Conservation (phyloP, 2,329 filamentous ascomycete species). For the Cryphonectria japonica region DNA sequence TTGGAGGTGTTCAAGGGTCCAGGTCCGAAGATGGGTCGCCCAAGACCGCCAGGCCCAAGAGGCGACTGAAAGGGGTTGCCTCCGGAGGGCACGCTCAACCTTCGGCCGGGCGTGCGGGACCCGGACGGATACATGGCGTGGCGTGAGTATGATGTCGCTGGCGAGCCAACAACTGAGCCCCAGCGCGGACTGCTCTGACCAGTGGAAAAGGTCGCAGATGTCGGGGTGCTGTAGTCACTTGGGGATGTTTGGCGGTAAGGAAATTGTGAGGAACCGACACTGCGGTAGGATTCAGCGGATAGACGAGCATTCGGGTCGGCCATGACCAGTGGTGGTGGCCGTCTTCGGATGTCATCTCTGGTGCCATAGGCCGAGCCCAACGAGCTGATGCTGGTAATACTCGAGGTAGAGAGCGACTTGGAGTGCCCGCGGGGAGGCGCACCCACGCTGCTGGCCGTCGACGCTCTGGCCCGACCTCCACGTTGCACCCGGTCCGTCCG, state of each 20-base stretch:
- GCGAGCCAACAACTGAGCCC: slow-evolving; percentile 71
- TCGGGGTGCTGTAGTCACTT: slow-evolving; percentile 79
- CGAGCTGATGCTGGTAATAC: slow-evolving; percentile 76
- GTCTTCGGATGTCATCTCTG: slow-evolving; percentile 69
- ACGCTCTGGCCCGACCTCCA: slow-evolving; percentile 72
- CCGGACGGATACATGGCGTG: slow-evolving; percentile 72
- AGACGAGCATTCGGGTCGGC: slow-evolving; percentile 68
- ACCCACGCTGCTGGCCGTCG: slow-evolving; percentile 74
- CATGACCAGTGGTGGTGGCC: slow-evolving; percentile 84
- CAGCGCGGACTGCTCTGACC: slow-evolving; percentile 78
- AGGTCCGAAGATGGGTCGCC: slow-evolving; percentile 59
- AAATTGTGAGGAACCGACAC: slow-evolving; percentile 66
- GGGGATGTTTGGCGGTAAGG: slow-evolving; percentile 71
- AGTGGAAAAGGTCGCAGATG: slow-evolving; percentile 79
- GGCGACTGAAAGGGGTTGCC: slow-evolving; percentile 74
- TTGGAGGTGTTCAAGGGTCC: slow-evolving; percentile 60
- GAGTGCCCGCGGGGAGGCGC: slow-evolving; percentile 78
- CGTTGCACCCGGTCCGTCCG: slow-evolving; percentile 82
- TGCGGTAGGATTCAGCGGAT: slow-evolving; percentile 70
- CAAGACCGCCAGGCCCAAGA: slow-evolving; percentile 52
- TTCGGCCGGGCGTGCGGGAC: slow-evolving; percentile 68
- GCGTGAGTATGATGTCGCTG: slow-evolving; percentile 69
- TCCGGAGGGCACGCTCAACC: slow-evolving; percentile 80
- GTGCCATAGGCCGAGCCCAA: slow-evolving; percentile 66
- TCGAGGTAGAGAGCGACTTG: slow-evolving; percentile 84